phyloP scores from a whole-genome alignment of 441 rosid genomes.

The Erodium trifolium region DNA sequence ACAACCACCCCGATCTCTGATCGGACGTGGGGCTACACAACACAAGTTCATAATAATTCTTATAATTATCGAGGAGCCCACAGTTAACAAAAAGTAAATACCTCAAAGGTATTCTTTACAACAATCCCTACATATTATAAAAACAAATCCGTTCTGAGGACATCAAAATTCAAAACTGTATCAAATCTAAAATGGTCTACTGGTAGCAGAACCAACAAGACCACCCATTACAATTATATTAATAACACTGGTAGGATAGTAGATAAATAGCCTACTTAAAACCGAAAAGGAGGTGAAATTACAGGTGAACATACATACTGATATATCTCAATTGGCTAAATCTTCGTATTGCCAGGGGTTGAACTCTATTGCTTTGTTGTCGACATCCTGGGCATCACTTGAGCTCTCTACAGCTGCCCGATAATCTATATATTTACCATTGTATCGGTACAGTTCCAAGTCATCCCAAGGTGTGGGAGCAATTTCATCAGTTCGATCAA shows the following conservation, averaged over 20 bases:
- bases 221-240: not conserved
- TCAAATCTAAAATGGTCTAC: not conserved
- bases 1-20: too few species aligned
- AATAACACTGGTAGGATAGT: not conserved
- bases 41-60: too few species aligned
- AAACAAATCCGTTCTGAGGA: too few species aligned
- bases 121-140: too few species aligned
- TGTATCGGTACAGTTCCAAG: constrained; percentile 74
- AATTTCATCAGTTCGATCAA: constrained; percentile 59
- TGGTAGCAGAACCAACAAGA: not conserved
- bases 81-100: too few species aligned
- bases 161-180: too few species aligned
- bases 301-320: not conserved
- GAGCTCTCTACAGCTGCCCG: constrained; percentile 50
- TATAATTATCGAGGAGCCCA: too few species aligned
- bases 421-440: constrained; percentile 65
- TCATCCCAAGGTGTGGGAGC: constrained; percentile 95
- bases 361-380: constrained; percentile 39
- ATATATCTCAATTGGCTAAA: not conserved
- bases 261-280: not conserved
- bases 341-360: constrained; percentile 50
- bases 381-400: constrained; percentile 30
- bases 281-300: not conserved
- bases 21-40: too few species aligned
- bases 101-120: too few species aligned